Conservation (phyloP, 1,139 yeast species). For the Suhomyces guaymorum region DNA sequence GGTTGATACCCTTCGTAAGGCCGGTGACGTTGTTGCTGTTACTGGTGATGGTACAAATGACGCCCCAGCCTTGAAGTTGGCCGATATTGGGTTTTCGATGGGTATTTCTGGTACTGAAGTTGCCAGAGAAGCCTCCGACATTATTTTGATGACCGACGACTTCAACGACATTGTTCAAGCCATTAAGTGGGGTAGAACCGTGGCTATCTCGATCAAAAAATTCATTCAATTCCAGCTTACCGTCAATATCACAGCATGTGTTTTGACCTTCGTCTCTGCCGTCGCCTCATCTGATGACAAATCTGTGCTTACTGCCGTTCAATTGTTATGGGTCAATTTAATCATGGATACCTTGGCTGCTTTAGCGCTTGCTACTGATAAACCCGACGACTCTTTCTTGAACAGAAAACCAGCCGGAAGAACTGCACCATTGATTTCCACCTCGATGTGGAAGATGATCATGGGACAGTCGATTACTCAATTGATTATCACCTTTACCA, state of each 20-base stretch:
- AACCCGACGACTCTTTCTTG: constrained; percentile 81
- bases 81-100: constrained; percentile 94
- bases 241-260: constrained; percentile 93
- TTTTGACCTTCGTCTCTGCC: constrained; percentile 90
- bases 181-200: constrained; percentile 99
- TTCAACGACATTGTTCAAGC: constrained; percentile 95
- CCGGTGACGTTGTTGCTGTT: constrained; percentile 95
- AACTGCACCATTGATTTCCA: constrained; percentile 74
- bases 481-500: constrained; percentile 69
- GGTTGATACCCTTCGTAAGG: constrained; percentile 75
- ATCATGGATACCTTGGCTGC: constrained; percentile 99
- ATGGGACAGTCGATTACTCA: constrained; percentile 82
- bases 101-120: constrained; percentile 94
- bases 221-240: constrained; percentile 95
- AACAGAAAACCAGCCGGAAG: constrained; percentile 86
- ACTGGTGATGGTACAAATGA: constrained; percentile 98
- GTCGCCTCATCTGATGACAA: constrained; percentile 76
- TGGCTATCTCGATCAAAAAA: constrained; percentile 89
- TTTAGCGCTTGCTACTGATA: constrained; percentile 94
- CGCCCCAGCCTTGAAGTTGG: constrained; percentile 90
- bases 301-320: constrained; percentile 95
- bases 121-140: constrained; percentile 94
- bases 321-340: constrained; percentile 92
- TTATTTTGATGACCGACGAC: constrained; percentile 92
- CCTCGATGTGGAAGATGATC: constrained; percentile 98